Evolutionary conservation across 179 eudicot genomes (phyloP).

Genomic region (Gypsophila paniculata): DNA sequence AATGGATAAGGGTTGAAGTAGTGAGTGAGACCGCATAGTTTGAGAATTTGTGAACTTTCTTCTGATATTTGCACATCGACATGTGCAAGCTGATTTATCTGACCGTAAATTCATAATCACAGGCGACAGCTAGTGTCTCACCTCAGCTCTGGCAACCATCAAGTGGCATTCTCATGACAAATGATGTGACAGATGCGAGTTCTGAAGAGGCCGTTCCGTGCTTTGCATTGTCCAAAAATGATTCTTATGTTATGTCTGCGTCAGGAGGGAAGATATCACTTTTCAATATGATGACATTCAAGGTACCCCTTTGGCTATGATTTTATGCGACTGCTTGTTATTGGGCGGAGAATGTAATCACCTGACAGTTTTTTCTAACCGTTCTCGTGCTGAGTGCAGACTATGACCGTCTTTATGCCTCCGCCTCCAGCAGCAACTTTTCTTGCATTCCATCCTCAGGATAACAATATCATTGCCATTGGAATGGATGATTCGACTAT

Average conservation of each 20-base stretch:
- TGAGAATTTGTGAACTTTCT: too few species aligned
- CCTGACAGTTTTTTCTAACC: background rate
- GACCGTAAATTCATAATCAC: background rate
- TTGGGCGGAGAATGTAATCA: background rate
- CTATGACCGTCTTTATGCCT: constrained; percentile 97
- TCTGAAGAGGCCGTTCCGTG: constrained; percentile 80
- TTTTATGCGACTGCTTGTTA: background rate
- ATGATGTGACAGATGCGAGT: constrained; percentile 62
- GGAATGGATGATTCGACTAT: constrained; percentile 95
- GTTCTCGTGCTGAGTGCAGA: constrained; percentile 44
- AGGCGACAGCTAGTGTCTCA: constrained; percentile 72
- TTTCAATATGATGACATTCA: constrained; percentile 82
- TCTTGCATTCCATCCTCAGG: constrained; percentile 96
- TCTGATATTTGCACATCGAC: background rate
- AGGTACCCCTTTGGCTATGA: constrained; percentile 39
- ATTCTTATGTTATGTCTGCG: constrained; percentile 96
- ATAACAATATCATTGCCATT: constrained; percentile 84
- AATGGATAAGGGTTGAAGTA: too few species aligned
- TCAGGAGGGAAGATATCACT: constrained; percentile 91
- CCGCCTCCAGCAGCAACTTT: constrained; percentile 95
- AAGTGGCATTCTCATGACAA: constrained; percentile 88
- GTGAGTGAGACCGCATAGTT: too few species aligned
- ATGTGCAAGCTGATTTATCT: background rate
- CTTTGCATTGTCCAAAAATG: constrained; percentile 90
- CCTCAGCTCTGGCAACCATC: constrained; percentile 92